These are phyloP conservation scores for Solanum chiquidenum DNA, from an alignment of 257 asterid species.

Conservation along the genomic window DNA sequence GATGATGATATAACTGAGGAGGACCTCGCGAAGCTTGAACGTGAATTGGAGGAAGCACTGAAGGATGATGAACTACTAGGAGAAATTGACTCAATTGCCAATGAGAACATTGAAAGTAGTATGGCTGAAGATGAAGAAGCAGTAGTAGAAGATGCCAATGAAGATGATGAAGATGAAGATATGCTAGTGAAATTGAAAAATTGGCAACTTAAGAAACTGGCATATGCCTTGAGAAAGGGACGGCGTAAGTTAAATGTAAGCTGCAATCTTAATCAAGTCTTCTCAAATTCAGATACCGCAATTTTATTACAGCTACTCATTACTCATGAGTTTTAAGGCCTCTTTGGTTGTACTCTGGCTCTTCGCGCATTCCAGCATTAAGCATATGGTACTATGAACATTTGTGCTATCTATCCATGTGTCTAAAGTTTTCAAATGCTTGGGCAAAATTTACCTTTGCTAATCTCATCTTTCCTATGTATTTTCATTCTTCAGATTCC, in stretches of 20 bases:
- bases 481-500: neutral
- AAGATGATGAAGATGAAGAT: slow-evolving; percentile 26
- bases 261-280: neutral
- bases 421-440: neutral
- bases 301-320: neutral
- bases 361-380: neutral
- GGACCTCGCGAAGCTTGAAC: slow-evolving; percentile 68
- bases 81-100: slow-evolving; percentile 27
- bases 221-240: slow-evolving; percentile 75
- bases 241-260: slow-evolving; percentile 88
- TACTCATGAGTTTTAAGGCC: neutral
- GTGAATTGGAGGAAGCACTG: slow-evolving; percentile 76
- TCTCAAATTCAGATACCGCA: neutral
- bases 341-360: neutral
- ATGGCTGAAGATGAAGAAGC: slow-evolving; percentile 21
- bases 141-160: slow-evolving; percentile 19
- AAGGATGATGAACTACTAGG: slow-evolving; percentile 67
- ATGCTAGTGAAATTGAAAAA: slow-evolving; percentile 39
- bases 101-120: slow-evolving; percentile 17
- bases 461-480: neutral
- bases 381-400: neutral
- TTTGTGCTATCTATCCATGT: neutral
- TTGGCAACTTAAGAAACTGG: slow-evolving; percentile 87
- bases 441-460: neutral
- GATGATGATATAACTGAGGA: slow-evolving; percentile 68